A percentile compares a stretch with the other conserved stretches of the same genome.
phyloP scores from a whole-genome alignment of 73 alveolate species.

The Blepharisma japonicum region DNA sequence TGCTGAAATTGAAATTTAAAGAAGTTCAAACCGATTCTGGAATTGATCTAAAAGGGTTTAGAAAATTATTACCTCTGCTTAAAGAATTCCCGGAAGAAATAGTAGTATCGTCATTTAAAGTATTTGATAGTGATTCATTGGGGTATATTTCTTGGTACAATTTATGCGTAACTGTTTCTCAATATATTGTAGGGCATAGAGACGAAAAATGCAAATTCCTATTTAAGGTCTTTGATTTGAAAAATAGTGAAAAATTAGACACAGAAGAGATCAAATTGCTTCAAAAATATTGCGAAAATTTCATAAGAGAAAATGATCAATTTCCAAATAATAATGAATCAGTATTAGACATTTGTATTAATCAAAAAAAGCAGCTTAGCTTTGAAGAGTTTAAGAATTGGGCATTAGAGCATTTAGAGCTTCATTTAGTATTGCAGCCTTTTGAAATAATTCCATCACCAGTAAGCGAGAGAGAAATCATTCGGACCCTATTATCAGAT shows the following conservation, averaged over 20 bases:
- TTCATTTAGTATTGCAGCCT: constrained; percentile 12
- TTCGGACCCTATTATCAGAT: background rate
- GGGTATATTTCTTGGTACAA: background rate
- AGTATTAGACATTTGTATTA: background rate
- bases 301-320: too few relatives aligned
- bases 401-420: constrained; percentile 9
- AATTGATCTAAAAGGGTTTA: background rate
- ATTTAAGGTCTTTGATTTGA: constrained; percentile 8
- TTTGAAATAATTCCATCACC: constrained; percentile 29
- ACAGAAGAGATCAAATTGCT: constrained; percentile 14
- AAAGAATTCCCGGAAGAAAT: constrained; percentile 1
- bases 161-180: constrained; percentile 30
- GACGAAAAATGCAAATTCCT: constrained; percentile 23
- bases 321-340: too few relatives aligned
- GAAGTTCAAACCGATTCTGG: background rate
- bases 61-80: background rate
- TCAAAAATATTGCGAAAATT: background rate
- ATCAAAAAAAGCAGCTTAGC: background rate
- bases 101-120: background rate
- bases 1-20: background rate
- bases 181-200: constrained; percentile 28
- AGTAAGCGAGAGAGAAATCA: background rate
- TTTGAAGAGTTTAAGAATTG: constrained; percentile 11
- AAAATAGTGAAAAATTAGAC: background rate
- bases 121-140: background rate